phyloP scores from a whole-genome alignment of 73 alveolate genomes.

The Durusdinium trenchii region DNA sequence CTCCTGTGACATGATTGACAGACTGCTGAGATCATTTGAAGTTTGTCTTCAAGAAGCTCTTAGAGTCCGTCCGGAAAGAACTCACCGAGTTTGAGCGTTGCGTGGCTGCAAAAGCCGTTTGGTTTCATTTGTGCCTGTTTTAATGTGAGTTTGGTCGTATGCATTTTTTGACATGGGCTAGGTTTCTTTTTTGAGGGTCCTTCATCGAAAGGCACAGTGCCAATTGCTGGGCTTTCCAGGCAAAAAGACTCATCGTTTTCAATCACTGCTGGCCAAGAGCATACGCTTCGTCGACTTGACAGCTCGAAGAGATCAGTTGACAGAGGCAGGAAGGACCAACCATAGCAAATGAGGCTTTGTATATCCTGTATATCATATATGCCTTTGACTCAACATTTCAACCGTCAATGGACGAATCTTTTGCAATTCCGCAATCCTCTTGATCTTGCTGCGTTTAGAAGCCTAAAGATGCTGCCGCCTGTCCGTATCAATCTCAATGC shows the following conservation, averaged over 20 bases:
- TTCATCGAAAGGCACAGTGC: not conserved
- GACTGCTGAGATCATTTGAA: constrained; percentile 58
- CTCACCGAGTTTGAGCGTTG: constrained; percentile 57
- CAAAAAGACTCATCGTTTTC: constrained; percentile 49
- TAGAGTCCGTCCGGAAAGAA: constrained; percentile 62
- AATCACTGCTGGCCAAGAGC: constrained; percentile 66
- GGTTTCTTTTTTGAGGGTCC: not conserved
- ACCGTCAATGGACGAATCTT: too few relatives aligned
- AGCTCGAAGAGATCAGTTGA: not conserved
- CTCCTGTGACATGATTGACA: too few relatives aligned
- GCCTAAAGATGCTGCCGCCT: too few relatives aligned
- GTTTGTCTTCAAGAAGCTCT: constrained; percentile 51
- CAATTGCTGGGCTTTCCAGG: not conserved
- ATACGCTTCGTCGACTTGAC: constrained; percentile 46
- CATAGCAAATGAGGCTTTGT: too few relatives aligned
- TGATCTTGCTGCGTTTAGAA: too few relatives aligned
- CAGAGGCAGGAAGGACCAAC: too few relatives aligned
- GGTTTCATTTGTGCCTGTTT: too few relatives aligned
- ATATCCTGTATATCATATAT: too few relatives aligned
- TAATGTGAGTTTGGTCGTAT: not conserved
- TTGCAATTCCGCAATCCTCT: too few relatives aligned
- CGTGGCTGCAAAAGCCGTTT: not conserved
- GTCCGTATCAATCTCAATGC: too few relatives aligned
- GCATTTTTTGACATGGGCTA: not conserved
- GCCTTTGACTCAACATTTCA: too few relatives aligned